Percentiles rank a stretch among this genome's conserved stretches.
Evolutionary conservation across 164 flowering plant species (phyloP).

Genomic region (Kalanchoe fedtschenkoi): DNA sequence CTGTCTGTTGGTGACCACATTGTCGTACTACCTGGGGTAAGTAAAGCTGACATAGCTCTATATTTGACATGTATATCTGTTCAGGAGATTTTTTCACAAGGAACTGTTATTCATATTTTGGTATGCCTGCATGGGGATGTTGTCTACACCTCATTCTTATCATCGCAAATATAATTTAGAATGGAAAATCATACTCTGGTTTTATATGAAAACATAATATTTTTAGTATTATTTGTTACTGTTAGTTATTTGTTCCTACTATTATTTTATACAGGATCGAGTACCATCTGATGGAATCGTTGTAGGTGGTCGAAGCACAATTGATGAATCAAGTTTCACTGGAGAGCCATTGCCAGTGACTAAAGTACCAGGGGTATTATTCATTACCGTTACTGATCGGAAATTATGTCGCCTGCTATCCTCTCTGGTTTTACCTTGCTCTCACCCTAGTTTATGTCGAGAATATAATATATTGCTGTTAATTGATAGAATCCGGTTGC

Average conservation of each 20-base stretch:
- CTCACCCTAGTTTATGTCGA: neutral
- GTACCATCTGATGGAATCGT: conserved; percentile 96
- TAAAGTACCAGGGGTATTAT: conserved; percentile 78
- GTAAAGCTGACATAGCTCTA: conserved; percentile 15
- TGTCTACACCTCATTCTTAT: neutral
- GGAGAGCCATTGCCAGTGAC: conserved; percentile 97
- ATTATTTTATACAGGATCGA: conserved; percentile 54
- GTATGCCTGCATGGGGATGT: neutral
- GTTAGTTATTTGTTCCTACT: neutral
- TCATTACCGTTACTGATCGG: neutral
- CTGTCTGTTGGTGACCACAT: conserved; percentile 78
- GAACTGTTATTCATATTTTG: neutral
- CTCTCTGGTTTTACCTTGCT: neutral
- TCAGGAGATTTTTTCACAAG: neutral
- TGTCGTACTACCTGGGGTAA: conserved; percentile 84
- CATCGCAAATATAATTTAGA: neutral
- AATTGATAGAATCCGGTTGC: conserved; percentile 64
- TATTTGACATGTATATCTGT: neutral
- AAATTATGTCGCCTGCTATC: neutral
- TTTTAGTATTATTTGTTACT: neutral
- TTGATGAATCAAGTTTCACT: conserved; percentile 93
- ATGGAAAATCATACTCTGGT: neutral
- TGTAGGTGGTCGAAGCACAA: conserved; percentile 86
- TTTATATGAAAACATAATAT: neutral
- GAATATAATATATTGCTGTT: neutral